phyloP scores from a whole-genome alignment of 257 asterid species.

The Solanum corneliomulleri region DNA sequence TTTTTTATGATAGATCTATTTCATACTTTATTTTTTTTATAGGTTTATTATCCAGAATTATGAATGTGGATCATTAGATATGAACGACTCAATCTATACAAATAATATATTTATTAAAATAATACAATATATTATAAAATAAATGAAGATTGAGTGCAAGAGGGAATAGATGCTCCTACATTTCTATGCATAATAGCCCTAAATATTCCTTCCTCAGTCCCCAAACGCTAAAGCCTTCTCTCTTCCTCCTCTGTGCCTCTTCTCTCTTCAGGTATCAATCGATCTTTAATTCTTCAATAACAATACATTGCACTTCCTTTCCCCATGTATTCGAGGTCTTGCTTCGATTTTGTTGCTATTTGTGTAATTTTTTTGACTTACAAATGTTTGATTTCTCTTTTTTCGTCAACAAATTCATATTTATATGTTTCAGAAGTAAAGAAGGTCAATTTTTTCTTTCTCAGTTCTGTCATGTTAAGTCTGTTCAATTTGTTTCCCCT shows the following conservation, averaged over 20 bases:
- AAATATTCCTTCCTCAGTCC: neutral
- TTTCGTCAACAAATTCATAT: neutral
- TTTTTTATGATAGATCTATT: neutral
- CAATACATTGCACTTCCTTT: neutral
- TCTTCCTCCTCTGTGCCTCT: neutral
- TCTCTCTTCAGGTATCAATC: neutral
- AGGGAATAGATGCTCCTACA: neutral
- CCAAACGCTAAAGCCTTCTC: neutral
- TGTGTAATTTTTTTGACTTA: neutral
- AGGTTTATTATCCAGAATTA: neutral
- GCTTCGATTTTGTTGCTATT: neutral
- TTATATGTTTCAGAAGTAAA: neutral
- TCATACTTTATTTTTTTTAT: neutral
- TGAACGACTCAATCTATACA: too few relatives aligned
- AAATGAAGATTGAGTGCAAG: neutral
- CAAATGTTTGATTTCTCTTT: neutral
- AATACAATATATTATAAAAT: too few relatives aligned
- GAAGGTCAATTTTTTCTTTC: neutral
- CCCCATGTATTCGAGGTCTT: neutral
- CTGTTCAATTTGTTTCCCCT: neutral
- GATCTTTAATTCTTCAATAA: neutral
- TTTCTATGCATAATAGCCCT: neutral
- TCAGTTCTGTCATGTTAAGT: neutral
- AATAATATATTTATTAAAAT: too few relatives aligned
- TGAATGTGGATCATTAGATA: too few relatives aligned